Base-by-base conservation (phyloP, 2,329 filamentous ascomycete genomes). In the Pseudogymnoascus sp. region DNA sequence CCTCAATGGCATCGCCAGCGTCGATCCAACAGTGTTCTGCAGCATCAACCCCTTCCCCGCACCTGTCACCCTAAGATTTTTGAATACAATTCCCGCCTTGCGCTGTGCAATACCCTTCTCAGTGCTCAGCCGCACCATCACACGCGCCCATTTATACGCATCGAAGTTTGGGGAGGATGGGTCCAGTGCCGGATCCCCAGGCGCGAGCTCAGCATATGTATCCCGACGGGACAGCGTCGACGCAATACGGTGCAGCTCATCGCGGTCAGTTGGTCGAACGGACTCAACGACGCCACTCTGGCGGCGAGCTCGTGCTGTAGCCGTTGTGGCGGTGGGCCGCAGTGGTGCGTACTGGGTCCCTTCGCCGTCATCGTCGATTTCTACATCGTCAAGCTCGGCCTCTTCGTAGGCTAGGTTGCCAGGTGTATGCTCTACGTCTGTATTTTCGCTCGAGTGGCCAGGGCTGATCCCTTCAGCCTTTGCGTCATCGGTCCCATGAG, bases 1-100 rank as follows among this genome's bases (percentile, higher is more conserved):
- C 1, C 84, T 79, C 21, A 89, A 74, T 0, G 86, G 88, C 0
- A 82, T 78, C 65, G 82, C 73, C 21, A 89, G 71, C 7, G 84
- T 74, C 1, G 85, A 85, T 1, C 78, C 80, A 2, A 91, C 85
- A 2, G 84, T 90, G 63, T 85, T 78, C 70, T 92, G 89, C 1
- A 90, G 77, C 67, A 90, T 86, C 23, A 91, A 72, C 0, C 86
- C 86, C 2, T 82, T 80, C 0, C 87, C 88, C 0, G 85, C 86
- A 0, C 88, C 88, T 5, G 80, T 86, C 0, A 91, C 85, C 63
- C 82, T 83, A 35, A 91, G 79, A 61, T 88, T 79, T 65, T 83
- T 83, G 75, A 85, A 90, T 0, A 82, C 81, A 6, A 90, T 78
- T 3, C 87, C 86, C 0, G 86, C 82, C 6, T 77, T 76, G 67